Evolutionary conservation across 345 rosid genomes (phyloP).

Genomic region (Melaleuca alternifolia): DNA sequence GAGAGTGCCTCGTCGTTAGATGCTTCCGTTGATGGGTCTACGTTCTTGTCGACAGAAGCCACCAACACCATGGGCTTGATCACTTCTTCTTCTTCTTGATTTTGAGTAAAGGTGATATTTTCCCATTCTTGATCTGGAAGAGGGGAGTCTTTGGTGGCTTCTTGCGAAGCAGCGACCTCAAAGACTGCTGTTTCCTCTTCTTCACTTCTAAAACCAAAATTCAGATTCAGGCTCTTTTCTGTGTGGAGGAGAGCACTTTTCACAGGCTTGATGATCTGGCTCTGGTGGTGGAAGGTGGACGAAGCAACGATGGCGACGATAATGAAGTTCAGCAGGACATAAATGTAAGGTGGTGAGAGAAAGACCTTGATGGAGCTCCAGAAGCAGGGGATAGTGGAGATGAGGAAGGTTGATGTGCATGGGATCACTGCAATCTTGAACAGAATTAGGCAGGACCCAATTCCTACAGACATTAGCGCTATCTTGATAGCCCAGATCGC

Average conservation of each 20-base stretch:
- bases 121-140: not conserved
- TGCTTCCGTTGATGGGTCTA: not conserved
- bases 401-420: constrained; percentile 1
- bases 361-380: constrained; percentile 16
- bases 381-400: constrained; percentile 14
- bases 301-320: constrained; percentile 34
- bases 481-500: constrained; percentile 18
- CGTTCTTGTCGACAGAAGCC: not conserved
- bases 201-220: not conserved
- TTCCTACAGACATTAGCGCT: constrained; percentile 14
- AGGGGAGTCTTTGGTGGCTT: not conserved
- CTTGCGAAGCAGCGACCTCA: not conserved
- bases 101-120: not conserved
- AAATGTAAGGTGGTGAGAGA: constrained; percentile 39
- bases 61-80: not conserved
- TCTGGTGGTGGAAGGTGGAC: constrained; percentile 10
- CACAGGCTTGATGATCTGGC: not conserved
- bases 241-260: not conserved
- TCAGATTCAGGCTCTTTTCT: not conserved
- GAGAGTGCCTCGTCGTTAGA: not conserved
- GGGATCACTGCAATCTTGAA: constrained; percentile 29
- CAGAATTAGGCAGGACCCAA: constrained; percentile 19
- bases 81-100: not conserved
- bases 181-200: not conserved
- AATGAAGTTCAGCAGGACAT: constrained; percentile 35